Base-by-base conservation (phyloP, 2,329 filamentous ascomycete species). In the Hymenoscyphus scutula region DNA sequence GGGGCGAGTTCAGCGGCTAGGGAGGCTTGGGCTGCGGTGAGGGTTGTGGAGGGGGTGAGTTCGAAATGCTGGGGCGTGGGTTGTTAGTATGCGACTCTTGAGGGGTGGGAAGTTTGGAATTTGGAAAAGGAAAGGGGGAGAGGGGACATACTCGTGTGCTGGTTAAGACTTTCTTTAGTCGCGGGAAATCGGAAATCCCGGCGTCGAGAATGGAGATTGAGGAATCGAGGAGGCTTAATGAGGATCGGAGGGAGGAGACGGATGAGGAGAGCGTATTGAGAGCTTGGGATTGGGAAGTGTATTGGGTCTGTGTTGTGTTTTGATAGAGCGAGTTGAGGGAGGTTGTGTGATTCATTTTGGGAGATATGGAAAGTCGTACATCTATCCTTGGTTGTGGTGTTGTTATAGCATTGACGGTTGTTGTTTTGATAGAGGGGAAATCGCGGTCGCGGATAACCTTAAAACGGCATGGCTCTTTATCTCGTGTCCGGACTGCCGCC, bases 1-100 rank as follows among this genome's bases (percentile, higher is more conserved):
- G 88, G 88, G n/a, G 83, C 82, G 66, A 91, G 88, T 72, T 90
- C 88, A 59, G 86, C 84, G 59, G 87, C 82, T 13, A 91, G 81
- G 30, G 84, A 79, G 66, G 83, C 80, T 77, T 91, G 88, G 0
- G 88, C 88, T 67, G 83, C 77, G 64, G 81, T 80, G 17, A 91
- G 81, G 61, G 85, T 84, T 38, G 83, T 80, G 74, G 89, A 85
- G 38, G 88, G 87, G 58, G 89, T 85, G 54, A 91, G 82, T 76
- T 91, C 88, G 72, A 90, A 91, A 75, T 91, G 88, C 86, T 90
- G 55, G 41, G 19, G 19, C 29, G 23, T 23, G 27, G 27, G 27
- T n/a, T 17, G 17, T 58, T 57, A 11, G 41, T 25, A 13, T 56
- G 10, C 25, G 17, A 10, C 30, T 17, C 5, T 38, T 37, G 10